Conservation (phyloP, 768 basidiomycete species). For the Crepidotus variabilis region DNA sequence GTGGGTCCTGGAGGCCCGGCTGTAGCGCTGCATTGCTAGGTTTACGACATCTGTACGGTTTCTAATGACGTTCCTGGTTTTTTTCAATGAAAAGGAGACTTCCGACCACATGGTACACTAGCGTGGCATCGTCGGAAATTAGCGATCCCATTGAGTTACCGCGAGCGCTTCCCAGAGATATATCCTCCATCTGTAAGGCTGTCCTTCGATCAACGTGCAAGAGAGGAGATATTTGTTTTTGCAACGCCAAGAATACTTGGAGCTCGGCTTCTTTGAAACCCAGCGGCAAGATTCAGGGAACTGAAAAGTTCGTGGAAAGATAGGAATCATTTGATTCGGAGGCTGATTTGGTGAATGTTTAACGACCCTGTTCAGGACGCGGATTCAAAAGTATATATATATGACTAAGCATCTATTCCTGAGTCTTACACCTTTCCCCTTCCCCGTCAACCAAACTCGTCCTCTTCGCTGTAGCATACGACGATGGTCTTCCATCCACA, state of each 20-base stretch:
- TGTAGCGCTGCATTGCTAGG: too few species aligned
- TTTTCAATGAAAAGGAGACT: neutral
- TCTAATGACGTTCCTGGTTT: neutral
- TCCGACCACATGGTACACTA: neutral
- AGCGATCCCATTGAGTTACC: neutral
- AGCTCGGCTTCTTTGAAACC: neutral
- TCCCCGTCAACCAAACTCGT: conserved; percentile 5
- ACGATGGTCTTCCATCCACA: conserved; percentile 32
- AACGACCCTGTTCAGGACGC: neutral
- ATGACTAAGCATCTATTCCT: neutral
- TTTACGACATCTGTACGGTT: too few species aligned
- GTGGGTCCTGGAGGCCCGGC: too few species aligned
- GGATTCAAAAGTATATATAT: neutral
- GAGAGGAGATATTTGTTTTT: neutral
- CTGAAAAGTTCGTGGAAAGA: too few species aligned
- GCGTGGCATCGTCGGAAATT: neutral
- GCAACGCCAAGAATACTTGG: too few species aligned
- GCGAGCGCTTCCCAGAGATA: too few species aligned
- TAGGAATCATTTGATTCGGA: too few species aligned
- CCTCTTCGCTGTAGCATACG: conserved; percentile 9
- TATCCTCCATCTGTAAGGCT: too few species aligned
- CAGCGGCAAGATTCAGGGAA: too few species aligned
- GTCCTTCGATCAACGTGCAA: neutral
- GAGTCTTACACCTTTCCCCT: neutral
- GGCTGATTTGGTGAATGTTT: neutral